A percentile compares a stretch with the other conserved stretches of the same genome.
These are phyloP conservation scores for Fusarium sublunatum DNA, from an alignment of 2,329 filamentous ascomycete genomes.

Conservation along the genomic window DNA sequence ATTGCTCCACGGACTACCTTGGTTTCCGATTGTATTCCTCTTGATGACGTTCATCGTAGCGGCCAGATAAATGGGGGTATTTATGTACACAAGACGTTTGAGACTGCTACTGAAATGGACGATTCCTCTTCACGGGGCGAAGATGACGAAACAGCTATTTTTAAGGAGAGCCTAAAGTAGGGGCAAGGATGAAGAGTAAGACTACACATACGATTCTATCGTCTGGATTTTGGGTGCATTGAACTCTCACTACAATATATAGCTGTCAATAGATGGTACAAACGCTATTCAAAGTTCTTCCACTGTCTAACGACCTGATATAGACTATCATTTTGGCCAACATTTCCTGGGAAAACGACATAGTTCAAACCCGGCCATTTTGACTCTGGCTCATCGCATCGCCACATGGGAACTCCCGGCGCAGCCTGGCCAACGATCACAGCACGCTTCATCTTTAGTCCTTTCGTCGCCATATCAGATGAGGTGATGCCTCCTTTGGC, in stretches of 20 bases:
- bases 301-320: conserved; percentile 20
- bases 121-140: conserved; percentile 13
- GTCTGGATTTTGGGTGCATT: too few relatives aligned
- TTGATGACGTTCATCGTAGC: conserved; percentile 11
- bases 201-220: too few relatives aligned
- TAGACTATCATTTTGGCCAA: conserved; percentile 16
- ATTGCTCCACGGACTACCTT: conserved; percentile 4
- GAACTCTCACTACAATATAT: too few relatives aligned
- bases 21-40: conserved; percentile 12
- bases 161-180: too few relatives aligned
- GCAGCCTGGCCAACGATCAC: conserved; percentile 67
- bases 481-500: conserved; percentile 71
- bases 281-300: conserved; percentile 10
- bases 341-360: conserved; percentile 24
- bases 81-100: conserved; percentile 28
- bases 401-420: conserved; percentile 68
- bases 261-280: too few relatives aligned
- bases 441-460: conserved; percentile 63
- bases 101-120: neutral
- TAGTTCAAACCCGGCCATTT: conserved; percentile 52
- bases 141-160: neutral
- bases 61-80: conserved; percentile 12
- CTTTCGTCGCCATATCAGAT: conserved; percentile 68
- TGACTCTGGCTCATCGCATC: conserved; percentile 63
- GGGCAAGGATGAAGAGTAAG: too few relatives aligned